Percentiles rank a stretch among this genome's conserved stretches.
Evolutionary conservation across 2,329 filamentous ascomycete species (phyloP).

Genomic region (Mycosphaerella sp.): DNA sequence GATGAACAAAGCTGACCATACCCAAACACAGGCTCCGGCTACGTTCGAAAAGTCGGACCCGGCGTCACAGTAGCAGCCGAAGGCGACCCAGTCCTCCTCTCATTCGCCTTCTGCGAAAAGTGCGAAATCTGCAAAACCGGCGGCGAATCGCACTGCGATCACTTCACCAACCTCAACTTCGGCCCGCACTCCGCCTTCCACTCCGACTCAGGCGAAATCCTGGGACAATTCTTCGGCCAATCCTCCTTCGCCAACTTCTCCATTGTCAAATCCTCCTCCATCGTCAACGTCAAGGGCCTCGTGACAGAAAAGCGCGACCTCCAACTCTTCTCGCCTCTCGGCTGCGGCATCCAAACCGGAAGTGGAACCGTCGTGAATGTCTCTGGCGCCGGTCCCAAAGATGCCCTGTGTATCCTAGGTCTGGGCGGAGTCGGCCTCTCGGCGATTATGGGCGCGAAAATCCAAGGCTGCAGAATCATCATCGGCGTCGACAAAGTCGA

Average conservation of each 20-base stretch:
- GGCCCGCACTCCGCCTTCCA: conserved; percentile 29
- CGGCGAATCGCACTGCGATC: conserved; percentile 45
- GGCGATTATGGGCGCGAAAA: conserved; percentile 46
- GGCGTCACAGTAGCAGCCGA: conserved; percentile 39
- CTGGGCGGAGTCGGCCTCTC: conserved; percentile 45
- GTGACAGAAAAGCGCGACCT: conserved; percentile 38
- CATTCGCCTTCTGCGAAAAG: conserved; percentile 43
- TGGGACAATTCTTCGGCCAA: conserved; percentile 46
- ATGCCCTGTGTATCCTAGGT: conserved; percentile 41
- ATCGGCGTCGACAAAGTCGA: conserved; percentile 40
- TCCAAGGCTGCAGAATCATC: conserved; percentile 37
- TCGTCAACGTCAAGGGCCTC: conserved; percentile 40
- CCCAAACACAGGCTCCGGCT: conserved; percentile 37
- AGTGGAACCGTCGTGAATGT: conserved; percentile 39
- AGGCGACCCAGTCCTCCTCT: conserved; percentile 46
- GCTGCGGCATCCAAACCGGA: conserved; percentile 45
- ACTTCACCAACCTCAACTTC: conserved; percentile 47
- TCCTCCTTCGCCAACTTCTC: conserved; percentile 41
- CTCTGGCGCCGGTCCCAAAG: conserved; percentile 34
- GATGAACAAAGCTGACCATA: not conserved
- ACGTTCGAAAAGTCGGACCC: conserved; percentile 43
- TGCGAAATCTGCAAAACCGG: conserved; percentile 47
- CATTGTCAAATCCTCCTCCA: conserved; percentile 37
- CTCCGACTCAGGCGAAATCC: conserved; percentile 25
- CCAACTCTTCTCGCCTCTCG: conserved; percentile 41